Conservation (phyloP, 2,329 filamentous ascomycete species). For the Neopestalotiopsis clavispora region DNA sequence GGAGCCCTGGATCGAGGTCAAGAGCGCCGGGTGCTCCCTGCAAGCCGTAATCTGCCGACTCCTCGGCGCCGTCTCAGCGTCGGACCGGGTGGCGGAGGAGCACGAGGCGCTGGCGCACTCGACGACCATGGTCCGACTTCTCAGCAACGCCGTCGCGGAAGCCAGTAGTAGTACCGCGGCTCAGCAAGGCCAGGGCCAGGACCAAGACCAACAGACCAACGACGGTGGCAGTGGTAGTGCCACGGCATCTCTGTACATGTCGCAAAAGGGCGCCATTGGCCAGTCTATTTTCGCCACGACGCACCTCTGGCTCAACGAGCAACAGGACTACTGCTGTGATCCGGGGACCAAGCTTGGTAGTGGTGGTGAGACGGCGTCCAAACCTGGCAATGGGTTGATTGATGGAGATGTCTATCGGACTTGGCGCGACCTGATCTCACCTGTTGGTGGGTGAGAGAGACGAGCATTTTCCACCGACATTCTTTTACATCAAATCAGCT, state of each 20-base stretch:
- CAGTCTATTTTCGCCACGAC: not conserved
- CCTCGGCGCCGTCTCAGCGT: not conserved
- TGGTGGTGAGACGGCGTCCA: too few species aligned
- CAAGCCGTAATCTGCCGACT: not conserved
- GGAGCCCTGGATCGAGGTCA: not conserved
- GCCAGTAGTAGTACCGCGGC: not conserved
- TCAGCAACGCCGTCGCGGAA: not conserved
- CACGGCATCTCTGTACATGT: not conserved
- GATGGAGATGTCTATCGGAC: too few species aligned
- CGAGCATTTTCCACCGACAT: too few species aligned
- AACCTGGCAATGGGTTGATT: too few species aligned
- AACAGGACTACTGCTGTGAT: too few species aligned
- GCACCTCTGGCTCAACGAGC: not conserved
- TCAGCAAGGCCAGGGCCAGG: too few species aligned
- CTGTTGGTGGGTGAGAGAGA: too few species aligned
- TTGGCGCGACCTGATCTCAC: too few species aligned
- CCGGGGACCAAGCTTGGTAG: too few species aligned
- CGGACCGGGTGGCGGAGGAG: not conserved
- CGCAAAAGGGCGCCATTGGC: not conserved
- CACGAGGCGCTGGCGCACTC: slow-evolving; percentile 5
- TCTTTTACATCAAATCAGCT: too few species aligned
- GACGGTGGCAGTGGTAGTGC: not conserved
- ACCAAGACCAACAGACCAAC: too few species aligned
- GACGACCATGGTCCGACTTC: not conserved
- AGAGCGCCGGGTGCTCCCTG: not conserved